These are phyloP conservation scores for Aspergillus spinulosporus DNA, from an alignment of 2,329 filamentous ascomycete genomes.

Conservation along the genomic window DNA sequence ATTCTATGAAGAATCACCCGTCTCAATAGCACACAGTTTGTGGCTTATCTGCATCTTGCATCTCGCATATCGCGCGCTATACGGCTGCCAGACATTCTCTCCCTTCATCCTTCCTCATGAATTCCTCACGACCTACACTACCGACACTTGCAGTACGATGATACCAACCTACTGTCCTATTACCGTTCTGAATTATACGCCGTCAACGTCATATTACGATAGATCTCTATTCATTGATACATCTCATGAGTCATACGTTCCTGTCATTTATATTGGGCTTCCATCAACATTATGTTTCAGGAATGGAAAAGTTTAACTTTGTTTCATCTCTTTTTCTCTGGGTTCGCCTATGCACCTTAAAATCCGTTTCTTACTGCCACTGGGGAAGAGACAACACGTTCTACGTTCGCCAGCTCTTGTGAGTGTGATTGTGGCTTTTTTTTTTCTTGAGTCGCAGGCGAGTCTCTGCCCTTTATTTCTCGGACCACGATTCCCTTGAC, in stretches of 20 bases:
- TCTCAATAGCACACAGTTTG: not conserved
- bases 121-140: slow-evolving; percentile 12
- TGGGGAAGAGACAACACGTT: too few species aligned
- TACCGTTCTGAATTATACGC: slow-evolving; percentile 20
- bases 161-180: slow-evolving; percentile 33
- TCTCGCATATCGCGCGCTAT: slow-evolving; percentile 5
- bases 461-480: not conserved
- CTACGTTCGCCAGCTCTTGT: too few species aligned
- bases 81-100: not conserved
- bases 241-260: slow-evolving; percentile 23
- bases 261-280: slow-evolving; percentile 25
- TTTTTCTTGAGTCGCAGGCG: too few species aligned
- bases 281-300: slow-evolving; percentile 14
- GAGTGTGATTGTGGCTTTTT: too few species aligned
- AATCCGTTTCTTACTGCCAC: not conserved
- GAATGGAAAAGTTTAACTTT: slow-evolving; percentile 25
- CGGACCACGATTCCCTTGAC: not conserved
- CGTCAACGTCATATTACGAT: slow-evolving; percentile 26
- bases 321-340: slow-evolving; percentile 22
- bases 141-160: slow-evolving; percentile 17
- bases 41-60: not conserved
- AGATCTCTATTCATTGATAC: slow-evolving; percentile 32
- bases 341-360: not conserved
- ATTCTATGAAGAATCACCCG: slow-evolving; percentile 34
- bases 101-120: slow-evolving; percentile 6